Base-by-base conservation (phyloP, 495 filamentous ascomycete genomes). In the Aspergillus kassunensis region DNA sequence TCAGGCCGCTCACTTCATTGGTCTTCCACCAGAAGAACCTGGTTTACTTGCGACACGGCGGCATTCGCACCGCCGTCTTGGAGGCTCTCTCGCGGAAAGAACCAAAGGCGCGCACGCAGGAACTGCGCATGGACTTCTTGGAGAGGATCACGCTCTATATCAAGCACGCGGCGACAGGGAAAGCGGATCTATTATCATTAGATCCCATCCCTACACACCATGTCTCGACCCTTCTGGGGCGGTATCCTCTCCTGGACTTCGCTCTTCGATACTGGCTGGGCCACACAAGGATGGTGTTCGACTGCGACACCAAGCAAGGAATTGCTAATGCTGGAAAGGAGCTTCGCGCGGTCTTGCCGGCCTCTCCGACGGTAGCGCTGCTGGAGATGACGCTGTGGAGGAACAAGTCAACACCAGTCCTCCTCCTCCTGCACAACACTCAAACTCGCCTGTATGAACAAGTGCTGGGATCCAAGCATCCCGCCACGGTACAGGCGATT, bases 261-360 rank as follows among this genome's bases (percentile, higher is more conserved):
- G 60, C 65, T 12, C 23, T 72, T 10, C 63, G 65, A 11, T 72
- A 72, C 60, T 72, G 69, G 69, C 44, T 63, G 25, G 56, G 52
- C n/a, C 62, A 70, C 49, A 36, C 64, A 7, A 63, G 42, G 29
- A 61, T 62, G 23, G 62, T 61, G 0, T 58, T 64, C 6, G 50
- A 42, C 35, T 71, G 56, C 35, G 60, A 41, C 6, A 65, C 54
- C 4, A 56, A 65, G 39, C 60, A 61, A 29, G 65, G 66, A 20
- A 45, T 57, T 24, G 37, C 51, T 11, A 48, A 54, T 7, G 60
- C 60, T 1, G 55, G 53, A 3, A 68, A 69, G 49, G 65, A 63
- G 31, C 61, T 69, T 20, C 46, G 57, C 30, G 61, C 60, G 39
- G 31, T 64, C 9, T 57, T 71, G 36, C 68, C 68, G 1, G 58